Percentiles rank a stretch among this genome's conserved stretches.
phyloP scores from a whole-genome alignment of 805 yeast genomes.

The Metschnikowia shivogae region DNA sequence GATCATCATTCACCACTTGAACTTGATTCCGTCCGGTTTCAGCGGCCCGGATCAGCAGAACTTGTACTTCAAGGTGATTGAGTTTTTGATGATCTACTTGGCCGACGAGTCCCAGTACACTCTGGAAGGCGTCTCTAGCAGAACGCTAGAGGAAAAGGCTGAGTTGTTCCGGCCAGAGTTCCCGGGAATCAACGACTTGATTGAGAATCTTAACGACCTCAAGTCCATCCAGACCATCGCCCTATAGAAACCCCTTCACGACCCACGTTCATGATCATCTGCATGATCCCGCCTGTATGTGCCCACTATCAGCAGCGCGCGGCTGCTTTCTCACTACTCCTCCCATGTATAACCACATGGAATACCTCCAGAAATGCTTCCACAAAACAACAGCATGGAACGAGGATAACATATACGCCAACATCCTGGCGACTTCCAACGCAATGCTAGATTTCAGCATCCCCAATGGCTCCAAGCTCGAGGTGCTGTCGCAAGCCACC shows the following conservation, averaged over 20 bases:
- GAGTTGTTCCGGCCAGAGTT: slow-evolving; percentile 33
- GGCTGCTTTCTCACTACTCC: neutral
- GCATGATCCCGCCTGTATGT: too few species aligned
- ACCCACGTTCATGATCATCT: too few species aligned
- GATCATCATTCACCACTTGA: slow-evolving; percentile 40
- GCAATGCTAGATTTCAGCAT: slow-evolving; percentile 68
- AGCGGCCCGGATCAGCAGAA: slow-evolving; percentile 32
- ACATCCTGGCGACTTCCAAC: slow-evolving; percentile 66
- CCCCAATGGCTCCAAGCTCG: slow-evolving; percentile 63
- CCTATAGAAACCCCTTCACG: too few species aligned
- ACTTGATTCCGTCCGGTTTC: slow-evolving; percentile 10
- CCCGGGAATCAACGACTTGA: slow-evolving; percentile 37
- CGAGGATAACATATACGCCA: slow-evolving; percentile 70
- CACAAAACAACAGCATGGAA: slow-evolving; percentile 72
- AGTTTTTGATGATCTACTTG: slow-evolving; percentile 65
- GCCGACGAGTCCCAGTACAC: slow-evolving; percentile 51
- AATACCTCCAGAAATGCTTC: slow-evolving; percentile 72
- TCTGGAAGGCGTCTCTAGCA: slow-evolving; percentile 3
- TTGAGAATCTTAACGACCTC: slow-evolving; percentile 34
- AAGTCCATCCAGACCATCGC: slow-evolving; percentile 5
- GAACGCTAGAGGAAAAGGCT: slow-evolving; percentile 26
- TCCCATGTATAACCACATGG: slow-evolving; percentile 79
- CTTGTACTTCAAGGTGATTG: slow-evolving; percentile 60
- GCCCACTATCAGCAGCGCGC: neutral
- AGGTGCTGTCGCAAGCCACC: slow-evolving; percentile 67